Conservation (phyloP, 2,329 filamentous ascomycete genomes). For the Diaporthe eres region DNA sequence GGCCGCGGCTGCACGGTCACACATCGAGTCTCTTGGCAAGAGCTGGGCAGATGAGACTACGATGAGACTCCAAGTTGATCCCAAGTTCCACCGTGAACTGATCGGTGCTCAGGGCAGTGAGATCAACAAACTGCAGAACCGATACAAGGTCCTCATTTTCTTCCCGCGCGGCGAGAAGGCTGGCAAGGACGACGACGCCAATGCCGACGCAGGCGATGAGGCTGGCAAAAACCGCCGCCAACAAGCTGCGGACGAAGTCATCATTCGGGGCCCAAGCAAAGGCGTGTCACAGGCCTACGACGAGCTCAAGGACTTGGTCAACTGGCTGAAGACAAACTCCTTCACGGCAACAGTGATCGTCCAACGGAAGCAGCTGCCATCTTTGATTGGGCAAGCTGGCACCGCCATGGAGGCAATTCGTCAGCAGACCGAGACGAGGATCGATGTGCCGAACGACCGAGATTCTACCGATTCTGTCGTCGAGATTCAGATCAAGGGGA, state of each 20-base stretch:
- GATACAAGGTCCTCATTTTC: conserved; percentile 95
- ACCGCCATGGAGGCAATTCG: conserved; percentile 92
- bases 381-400: conserved; percentile 91
- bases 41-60: conserved; percentile 93
- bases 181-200: conserved; percentile 77
- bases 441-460: conserved; percentile 88
- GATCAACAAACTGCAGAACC: conserved; percentile 91
- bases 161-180: conserved; percentile 82
- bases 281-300: conserved; percentile 93
- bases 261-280: conserved; percentile 91
- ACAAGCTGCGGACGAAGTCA: conserved; percentile 89
- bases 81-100: conserved; percentile 93
- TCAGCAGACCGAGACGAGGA: conserved; percentile 85
- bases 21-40: conserved; percentile 84
- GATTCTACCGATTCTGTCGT: conserved; percentile 80
- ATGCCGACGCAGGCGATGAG: conserved; percentile 78
- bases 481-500: conserved; percentile 93
- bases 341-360: conserved; percentile 85
- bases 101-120: conserved; percentile 90
- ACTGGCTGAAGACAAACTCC: conserved; percentile 92
- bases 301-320: conserved; percentile 88
- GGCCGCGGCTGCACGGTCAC: conserved; percentile 85
- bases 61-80: conserved; percentile 88
- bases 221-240: conserved; percentile 75
- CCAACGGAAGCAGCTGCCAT: conserved; percentile 92